Evolutionary conservation across 1,139 yeast genomes (phyloP), one percentile per base, ranked within the genome.

Genomic region (Hyphopichia buzzinii): DNA sequence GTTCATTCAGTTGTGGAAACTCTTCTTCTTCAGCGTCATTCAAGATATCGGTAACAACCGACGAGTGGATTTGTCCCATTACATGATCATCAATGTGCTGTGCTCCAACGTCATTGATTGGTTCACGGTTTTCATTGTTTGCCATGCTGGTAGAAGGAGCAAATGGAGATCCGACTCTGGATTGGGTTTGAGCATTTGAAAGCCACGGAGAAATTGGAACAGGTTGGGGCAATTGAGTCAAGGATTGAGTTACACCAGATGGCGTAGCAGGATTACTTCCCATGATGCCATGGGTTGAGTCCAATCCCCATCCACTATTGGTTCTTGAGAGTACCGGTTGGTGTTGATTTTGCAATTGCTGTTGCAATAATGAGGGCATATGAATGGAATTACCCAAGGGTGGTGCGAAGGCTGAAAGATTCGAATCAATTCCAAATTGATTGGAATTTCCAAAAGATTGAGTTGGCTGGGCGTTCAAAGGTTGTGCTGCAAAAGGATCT

Each of bases 171-270:
- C 53, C 57, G 12, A 64, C 72, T 24, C 76, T 50, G 12, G 74
- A 67, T 41, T 47, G 59, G 4, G 64, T 51, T 36, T 61, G 71
- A 17, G 46, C 41, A 7, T 62, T 58, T 4, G 67, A 46, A 19
- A 58, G 38, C 75, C 75, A 69, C 4, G 76, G 75, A 1, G 74
- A 68, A 36, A 65, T 51, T 4, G 74, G 73, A n/a, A 64, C 50
- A 3, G 67, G 65, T 41, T 65, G 74, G 27, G 45, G 41, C 31
- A 60, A 45, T 32, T 52, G 59, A 8, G 51, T 43, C 34, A 53
- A 43, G 4, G 50, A 46, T 4, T 59, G 57, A 27, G 55, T 50
- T 12, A 53, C 58, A 3, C 62, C 43, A 13, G 52, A 51, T 1
- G 71, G 66, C 16, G 70, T 56, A 13, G 54, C 52, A 16, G 71